Evolutionary conservation across 805 yeast genomes (phyloP), one percentile per base, ranked within the genome.

Genomic region (Saccharomycopsis fibuligera): DNA sequence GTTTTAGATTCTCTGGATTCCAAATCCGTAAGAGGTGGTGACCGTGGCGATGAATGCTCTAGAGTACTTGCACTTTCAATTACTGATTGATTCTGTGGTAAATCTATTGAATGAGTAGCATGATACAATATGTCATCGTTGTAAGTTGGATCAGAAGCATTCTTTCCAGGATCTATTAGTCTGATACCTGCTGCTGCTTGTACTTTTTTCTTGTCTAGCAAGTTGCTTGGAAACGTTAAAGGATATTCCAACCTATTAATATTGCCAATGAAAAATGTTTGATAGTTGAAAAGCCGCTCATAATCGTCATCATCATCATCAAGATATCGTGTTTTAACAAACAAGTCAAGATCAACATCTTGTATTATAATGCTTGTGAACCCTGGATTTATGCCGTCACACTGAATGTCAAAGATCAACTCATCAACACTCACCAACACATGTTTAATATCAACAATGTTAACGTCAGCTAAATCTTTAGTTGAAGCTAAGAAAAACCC

Each of bases 351-450:
- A 56, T 86, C 91, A 8, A 83, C 81, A 12, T 79, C 77, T 37
- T 70, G 68, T 2, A 90, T 70, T 2, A 69, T 67, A 4, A 89
- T 78, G 2, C 84, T 72, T 55, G 89, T 70, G 65, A 90, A 75
- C 0, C 97, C 96, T 0, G 96, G 96, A 62, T 91, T 91, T 57
- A 82, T 78, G 0, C 95, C 95, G 51, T 79, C 83, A 21, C 88
- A 77, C 2, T 78, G 75, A 57, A 91, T 67, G 60, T 83, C 86
- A 67, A 91, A 88, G 0, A 89, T 75, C 41, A 91, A 68, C 60
- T 88, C 97, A 59, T 89, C 96, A 54, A 82, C 81, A 45, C 93
- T 81, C 2, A 87, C 85, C 10, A 90, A 68, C 1, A 90, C 75
- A 58, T 86, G 86, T 44, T 75, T 76, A 36, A 90, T 70, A n/a